Percentiles rank a stretch among this genome's conserved stretches.
Evolutionary conservation across 2,329 filamentous ascomycete species (phyloP).

Genomic region (Aspergillus ibericus): DNA sequence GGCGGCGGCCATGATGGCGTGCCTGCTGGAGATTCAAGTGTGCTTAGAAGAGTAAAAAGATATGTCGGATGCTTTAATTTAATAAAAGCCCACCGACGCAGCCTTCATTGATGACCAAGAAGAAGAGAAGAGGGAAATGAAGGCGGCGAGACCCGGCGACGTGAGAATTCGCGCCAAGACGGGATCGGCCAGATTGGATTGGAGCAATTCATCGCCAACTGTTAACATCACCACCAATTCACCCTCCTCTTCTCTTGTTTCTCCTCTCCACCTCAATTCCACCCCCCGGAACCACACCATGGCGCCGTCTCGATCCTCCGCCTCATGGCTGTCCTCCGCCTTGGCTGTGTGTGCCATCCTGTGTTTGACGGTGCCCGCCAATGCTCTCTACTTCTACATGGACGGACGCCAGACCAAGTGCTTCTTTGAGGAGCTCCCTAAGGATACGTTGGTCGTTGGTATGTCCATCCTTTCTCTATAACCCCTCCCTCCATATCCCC

Average conservation of each 20-base stretch:
- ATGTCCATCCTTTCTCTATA: constrained; percentile 37
- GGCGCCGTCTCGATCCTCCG: constrained; percentile 35
- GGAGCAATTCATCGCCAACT: constrained; percentile 12
- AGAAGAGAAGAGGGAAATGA: constrained; percentile 9
- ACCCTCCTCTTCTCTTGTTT: constrained; percentile 7
- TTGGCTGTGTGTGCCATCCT: constrained; percentile 68
- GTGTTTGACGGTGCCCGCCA: constrained; percentile 60
- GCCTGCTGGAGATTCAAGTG: not conserved
- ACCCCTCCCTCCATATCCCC: not conserved
- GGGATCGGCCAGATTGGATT: constrained; percentile 31
- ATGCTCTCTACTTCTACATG: constrained; percentile 94
- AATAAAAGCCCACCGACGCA: not conserved
- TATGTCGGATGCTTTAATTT: not conserved
- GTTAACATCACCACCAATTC: constrained; percentile 8
- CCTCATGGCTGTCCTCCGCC: constrained; percentile 43
- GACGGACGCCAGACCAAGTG: constrained; percentile 84
- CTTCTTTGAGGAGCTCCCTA: constrained; percentile 97
- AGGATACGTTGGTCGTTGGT: constrained; percentile 94
- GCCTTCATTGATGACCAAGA: not conserved
- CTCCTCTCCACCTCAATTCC: not conserved
- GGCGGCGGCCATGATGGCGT: constrained; percentile 56
- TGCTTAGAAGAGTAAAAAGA: not conserved
- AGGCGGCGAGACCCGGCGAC: constrained; percentile 4
- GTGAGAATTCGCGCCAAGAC: constrained; percentile 29
- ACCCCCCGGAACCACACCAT: constrained; percentile 25